These are phyloP conservation scores for Hymenoscyphus linearis DNA, from an alignment of 2,329 filamentous ascomycete genomes.

Conservation along the genomic window DNA sequence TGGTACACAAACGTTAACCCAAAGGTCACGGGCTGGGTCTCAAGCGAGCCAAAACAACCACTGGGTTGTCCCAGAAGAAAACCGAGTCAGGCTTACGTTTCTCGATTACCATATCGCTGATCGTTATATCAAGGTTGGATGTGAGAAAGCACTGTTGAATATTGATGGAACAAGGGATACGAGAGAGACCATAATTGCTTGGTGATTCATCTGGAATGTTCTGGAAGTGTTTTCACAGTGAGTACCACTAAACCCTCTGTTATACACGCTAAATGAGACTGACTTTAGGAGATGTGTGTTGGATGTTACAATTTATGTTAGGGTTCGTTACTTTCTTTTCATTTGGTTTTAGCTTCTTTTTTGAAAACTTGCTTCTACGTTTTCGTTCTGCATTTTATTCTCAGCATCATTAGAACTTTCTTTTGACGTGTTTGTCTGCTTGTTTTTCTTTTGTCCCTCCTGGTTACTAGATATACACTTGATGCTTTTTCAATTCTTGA, in stretches of 20 bases:
- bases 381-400: neutral
- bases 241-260: neutral
- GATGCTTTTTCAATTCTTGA: neutral
- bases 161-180: slow-evolving; percentile 24
- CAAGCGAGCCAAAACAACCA: neutral
- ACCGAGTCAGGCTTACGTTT: slow-evolving; percentile 23
- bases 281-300: too few species aligned
- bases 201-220: slow-evolving; percentile 13
- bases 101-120: slow-evolving; percentile 27
- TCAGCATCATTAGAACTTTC: neutral
- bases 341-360: too few species aligned
- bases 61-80: slow-evolving; percentile 25
- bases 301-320: too few species aligned
- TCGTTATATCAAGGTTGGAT: slow-evolving; percentile 25
- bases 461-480: neutral
- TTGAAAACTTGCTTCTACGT: too few species aligned
- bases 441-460: neutral
- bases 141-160: slow-evolving; percentile 16
- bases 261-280: neutral
- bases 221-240: neutral
- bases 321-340: too few species aligned
- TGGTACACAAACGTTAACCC: neutral
- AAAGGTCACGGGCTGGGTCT: slow-evolving; percentile 5
- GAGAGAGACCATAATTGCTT: slow-evolving; percentile 26
- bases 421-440: neutral